Evolutionary conservation across 176 grass and related monocot genomes (phyloP), one percentile per base, ranked within the genome.

Genomic region (Chloris gayana): DNA sequence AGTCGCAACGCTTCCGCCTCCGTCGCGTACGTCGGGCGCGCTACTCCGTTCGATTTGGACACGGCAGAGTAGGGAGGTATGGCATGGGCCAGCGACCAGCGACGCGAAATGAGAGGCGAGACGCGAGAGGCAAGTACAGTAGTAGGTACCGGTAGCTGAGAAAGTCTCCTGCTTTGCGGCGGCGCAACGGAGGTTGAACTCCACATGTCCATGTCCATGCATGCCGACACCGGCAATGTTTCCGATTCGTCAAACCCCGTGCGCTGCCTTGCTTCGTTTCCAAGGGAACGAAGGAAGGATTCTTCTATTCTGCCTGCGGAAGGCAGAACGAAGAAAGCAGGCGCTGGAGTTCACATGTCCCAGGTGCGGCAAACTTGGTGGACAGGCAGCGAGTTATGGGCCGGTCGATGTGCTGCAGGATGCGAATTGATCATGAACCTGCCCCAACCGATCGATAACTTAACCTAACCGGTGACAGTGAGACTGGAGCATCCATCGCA

Each of bases 261-360:
- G 82, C 46, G 27, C 33, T 30, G 46, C 47, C 49, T 67, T 72
- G 9, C 83, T 89, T 89, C 25, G 9, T 53, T 86, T 78, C 25
- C 73, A 78, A 60, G 39, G 24, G 58, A 89, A 82, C 78, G 67
- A 25, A 67, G 64, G 58, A 47, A n/a, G 32, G 45, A 46, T 80
- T 56, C 64, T 39, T 84, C 26, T n/a, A 17, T 65, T 47, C 47
- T 85, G 57, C 71, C 44, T 29, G 71, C 21, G 6, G 11, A 29
- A 72, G 11, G 59, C 21, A 50, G 46, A 14, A 22, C 15, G 3
- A 53, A 58, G 73, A 57, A 11, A 57, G 22, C 21, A 3, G 8
- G 54, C 54, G 82, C 51, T 19, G 59, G 74, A 26, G 19, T 46
- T 76, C 47, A 72, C 45, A 82, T 56, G 72, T 72, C 41, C 19